phyloP scores from a whole-genome alignment of 768 basidiomycete species.

The Dendrothele bispora region DNA sequence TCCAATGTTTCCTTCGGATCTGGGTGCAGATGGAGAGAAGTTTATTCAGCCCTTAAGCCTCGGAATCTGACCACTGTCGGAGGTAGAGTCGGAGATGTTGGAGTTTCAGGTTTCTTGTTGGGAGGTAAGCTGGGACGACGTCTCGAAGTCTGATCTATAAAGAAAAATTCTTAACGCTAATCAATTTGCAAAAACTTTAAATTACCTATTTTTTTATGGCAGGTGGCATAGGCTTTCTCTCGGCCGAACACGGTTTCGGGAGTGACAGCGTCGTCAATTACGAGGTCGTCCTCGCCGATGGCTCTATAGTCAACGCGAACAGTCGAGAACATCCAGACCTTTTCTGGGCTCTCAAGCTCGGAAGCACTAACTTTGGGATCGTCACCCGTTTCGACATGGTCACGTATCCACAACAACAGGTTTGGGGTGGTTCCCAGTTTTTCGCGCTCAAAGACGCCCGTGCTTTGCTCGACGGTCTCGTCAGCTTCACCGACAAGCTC shows the following conservation, averaged over 20 bases:
- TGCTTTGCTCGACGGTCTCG: constrained; percentile 12
- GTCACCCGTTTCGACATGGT: constrained; percentile 21
- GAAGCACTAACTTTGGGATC: constrained; percentile 20
- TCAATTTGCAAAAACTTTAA: neutral
- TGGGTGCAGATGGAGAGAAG: constrained; percentile 4
- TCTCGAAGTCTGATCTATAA: neutral
- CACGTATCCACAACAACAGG: constrained; percentile 13
- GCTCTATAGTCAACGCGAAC: constrained; percentile 13
- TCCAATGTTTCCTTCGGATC: neutral
- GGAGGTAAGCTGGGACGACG: constrained; percentile 1
- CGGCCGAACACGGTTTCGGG: constrained; percentile 16
- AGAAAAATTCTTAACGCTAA: neutral
- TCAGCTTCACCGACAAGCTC: constrained; percentile 12
- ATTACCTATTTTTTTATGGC: neutral
- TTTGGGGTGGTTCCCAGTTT: constrained; percentile 16
- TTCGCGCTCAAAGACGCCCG: constrained; percentile 13
- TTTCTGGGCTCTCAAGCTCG: constrained; percentile 19
- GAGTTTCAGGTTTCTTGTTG: constrained; percentile 7
- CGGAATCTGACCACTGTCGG: constrained; percentile 5
- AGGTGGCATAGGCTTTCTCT: constrained; percentile 19
- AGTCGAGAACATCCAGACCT: constrained; percentile 9
- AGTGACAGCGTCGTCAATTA: constrained; percentile 18
- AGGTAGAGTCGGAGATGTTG: constrained; percentile 4
- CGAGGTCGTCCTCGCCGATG: constrained; percentile 17
- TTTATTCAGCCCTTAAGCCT: constrained; percentile 4